Conservation (phyloP, 2,329 filamentous ascomycete genomes). For the Mycosphaerella sp. region DNA sequence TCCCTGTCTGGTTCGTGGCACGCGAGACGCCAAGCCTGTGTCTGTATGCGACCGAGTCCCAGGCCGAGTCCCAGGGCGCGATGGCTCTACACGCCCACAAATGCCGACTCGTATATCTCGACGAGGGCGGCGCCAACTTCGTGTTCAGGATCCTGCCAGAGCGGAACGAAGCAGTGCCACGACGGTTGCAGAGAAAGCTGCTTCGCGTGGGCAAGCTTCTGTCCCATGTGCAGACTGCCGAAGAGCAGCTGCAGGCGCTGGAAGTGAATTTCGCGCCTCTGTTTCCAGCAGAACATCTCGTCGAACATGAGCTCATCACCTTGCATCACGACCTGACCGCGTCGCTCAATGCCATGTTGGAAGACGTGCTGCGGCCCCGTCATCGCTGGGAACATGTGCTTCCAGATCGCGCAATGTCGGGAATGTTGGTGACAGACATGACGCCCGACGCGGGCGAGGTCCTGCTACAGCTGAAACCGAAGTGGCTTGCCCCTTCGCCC, state of each 20-base stretch:
- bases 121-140: conserved; percentile 37
- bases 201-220: conserved; percentile 33
- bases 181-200: conserved; percentile 24
- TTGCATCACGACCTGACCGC: conserved; percentile 21
- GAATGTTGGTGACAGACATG: conserved; percentile 36
- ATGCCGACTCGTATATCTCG: conserved; percentile 30
- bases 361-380: conserved; percentile 19
- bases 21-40: conserved; percentile 16
- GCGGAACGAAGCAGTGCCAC: conserved; percentile 10
- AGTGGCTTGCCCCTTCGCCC: conserved; percentile 45
- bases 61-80: background rate
- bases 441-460: conserved; percentile 25
- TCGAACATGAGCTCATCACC: conserved; percentile 28
- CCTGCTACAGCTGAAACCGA: conserved; percentile 42
- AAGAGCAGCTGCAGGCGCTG: conserved; percentile 27
- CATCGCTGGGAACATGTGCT: conserved; percentile 27
- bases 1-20: conserved; percentile 19
- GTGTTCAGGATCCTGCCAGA: conserved; percentile 28
- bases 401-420: conserved; percentile 26
- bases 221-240: conserved; percentile 26
- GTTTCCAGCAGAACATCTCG: conserved; percentile 29
- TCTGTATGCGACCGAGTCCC: conserved; percentile 15
- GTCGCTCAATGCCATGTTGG: conserved; percentile 25
- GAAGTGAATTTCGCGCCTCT: conserved; percentile 27
- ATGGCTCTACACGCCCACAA: background rate